Base-by-base conservation (phyloP, 768 basidiomycete genomes). In the Termitomyces sp. region DNA sequence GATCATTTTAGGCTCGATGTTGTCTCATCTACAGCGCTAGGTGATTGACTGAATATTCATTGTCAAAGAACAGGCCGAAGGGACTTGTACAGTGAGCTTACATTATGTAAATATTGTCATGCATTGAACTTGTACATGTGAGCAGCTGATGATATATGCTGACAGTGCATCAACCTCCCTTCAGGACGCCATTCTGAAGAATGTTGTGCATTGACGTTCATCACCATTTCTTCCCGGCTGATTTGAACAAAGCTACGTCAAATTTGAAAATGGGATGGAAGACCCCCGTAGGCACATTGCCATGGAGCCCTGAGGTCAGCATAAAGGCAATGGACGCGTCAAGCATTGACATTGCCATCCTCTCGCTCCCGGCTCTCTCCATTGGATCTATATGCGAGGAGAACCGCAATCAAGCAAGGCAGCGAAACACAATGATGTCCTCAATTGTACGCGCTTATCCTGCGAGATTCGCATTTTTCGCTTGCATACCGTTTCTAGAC, bases 161-260 rank as follows among this genome's bases (percentile, higher is more conserved):
- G 40, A 42, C 40, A 42, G 40, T 52, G 34, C 36, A 37, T 2
- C 46, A 25, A 12, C 14, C 15, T 32, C 20, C 29, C 20, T 8
- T 5, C 9, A 14, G 11, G 43, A 5, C 40, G 12, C n/a, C 40
- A 25, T 42, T 29, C 31, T 29, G 8, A 6, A 20, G 29, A 29
- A 68, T 68, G 65, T 50, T 64, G 36, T 64, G 77, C 63, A 77
- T 92, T 66, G 90, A 92, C 70, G 73, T 91, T n/a, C 90, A 92
- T 68, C 90, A 91, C 72, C 90, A 92, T 68, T 84, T 84, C 68
- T 90, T 91, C 66, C 81, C 87, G 3, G 69, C 79, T 15, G 75
- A 79, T 51, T 71, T 85, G 50, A 63, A 79, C 62, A 87, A 89
- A 66, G 72, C 67, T 32, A 73, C 73, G 31, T 72, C 71, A 43